These are phyloP conservation scores for Croton laevigatus DNA, from an alignment of 441 rosid species.

Conservation along the genomic window DNA sequence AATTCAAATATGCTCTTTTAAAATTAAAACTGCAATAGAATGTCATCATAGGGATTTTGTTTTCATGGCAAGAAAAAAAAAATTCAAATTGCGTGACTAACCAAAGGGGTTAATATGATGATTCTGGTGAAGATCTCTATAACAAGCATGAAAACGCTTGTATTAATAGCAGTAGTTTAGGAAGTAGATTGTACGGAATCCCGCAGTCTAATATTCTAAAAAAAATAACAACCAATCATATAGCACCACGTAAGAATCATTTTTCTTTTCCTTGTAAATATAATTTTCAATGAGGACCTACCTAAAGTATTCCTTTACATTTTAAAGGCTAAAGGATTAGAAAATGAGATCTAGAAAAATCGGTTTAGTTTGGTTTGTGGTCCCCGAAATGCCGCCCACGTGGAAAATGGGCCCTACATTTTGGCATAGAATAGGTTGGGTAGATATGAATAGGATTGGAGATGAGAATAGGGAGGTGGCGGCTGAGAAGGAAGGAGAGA, in stretches of 20 bases:
- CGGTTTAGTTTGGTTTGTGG: neutral
- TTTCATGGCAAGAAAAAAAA: neutral
- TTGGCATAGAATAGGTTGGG: neutral
- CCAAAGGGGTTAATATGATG: neutral
- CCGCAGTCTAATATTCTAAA: neutral
- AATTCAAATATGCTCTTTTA: no score
- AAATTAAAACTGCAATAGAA: no score
- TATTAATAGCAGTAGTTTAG: neutral
- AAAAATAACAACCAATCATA: neutral
- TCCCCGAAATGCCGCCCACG: neutral
- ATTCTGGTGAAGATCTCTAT: neutral
- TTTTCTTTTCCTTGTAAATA: neutral
- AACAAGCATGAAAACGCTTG: neutral
- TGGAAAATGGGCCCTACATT: neutral
- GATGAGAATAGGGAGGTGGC: conserved; percentile 19
- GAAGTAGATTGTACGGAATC: neutral
- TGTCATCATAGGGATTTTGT: no score
- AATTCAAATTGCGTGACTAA: neutral
- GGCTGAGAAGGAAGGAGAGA: conserved; percentile 24
- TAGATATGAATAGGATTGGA: neutral
- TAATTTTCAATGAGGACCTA: no score
- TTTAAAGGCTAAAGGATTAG: neutral
- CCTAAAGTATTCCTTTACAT: neutral
- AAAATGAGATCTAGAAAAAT: neutral
- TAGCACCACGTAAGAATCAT: neutral